Evolutionary conservation across 352 stramenopile genomes (phyloP).

Genomic region (Blastocystis sp.): DNA sequence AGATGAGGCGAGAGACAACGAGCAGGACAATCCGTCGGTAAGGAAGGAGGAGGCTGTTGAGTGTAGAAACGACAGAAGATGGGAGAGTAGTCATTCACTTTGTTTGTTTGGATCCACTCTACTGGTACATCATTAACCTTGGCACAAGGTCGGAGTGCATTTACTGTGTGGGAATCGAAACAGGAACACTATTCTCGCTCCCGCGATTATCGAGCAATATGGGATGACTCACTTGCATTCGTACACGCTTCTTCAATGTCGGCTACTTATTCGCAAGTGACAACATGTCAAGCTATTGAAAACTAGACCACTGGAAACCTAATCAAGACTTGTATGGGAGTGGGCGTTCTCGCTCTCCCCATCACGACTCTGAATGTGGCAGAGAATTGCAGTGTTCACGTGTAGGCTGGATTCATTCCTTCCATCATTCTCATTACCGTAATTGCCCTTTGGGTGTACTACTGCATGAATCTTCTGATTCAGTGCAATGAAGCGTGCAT

Average conservation of each 20-base stretch:
- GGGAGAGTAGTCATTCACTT: not conserved
- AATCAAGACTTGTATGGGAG: slow-evolving; percentile 57
- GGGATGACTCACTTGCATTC: not conserved
- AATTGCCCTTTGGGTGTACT: slow-evolving; percentile 42
- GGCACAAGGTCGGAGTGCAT: not conserved
- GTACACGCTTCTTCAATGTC: not conserved
- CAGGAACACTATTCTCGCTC: not conserved
- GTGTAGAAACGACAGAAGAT: slow-evolving; percentile 32
- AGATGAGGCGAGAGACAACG: not conserved
- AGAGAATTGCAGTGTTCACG: not conserved
- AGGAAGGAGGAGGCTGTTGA: not conserved
- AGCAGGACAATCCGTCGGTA: slow-evolving; percentile 10
- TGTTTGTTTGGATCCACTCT: slow-evolving; percentile 2
- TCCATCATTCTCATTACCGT: slow-evolving; percentile 2
- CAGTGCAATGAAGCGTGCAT: slow-evolving; percentile 15
- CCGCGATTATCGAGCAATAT: not conserved
- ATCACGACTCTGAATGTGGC: not conserved
- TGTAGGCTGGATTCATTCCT: slow-evolving; percentile 31
- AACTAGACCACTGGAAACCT: slow-evolving; percentile 53
- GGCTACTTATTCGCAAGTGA: slow-evolving; percentile 48
- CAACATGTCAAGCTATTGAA: not conserved
- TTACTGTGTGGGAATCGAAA: not conserved
- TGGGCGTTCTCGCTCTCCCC: slow-evolving; percentile 52
- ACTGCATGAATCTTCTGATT: slow-evolving; percentile 45
- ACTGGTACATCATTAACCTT: not conserved